A percentile compares a stretch with the other conserved stretches of the same genome.
These are phyloP conservation scores for Perilla frutescens DNA, from an alignment of 257 asterid species.

Conservation along the genomic window DNA sequence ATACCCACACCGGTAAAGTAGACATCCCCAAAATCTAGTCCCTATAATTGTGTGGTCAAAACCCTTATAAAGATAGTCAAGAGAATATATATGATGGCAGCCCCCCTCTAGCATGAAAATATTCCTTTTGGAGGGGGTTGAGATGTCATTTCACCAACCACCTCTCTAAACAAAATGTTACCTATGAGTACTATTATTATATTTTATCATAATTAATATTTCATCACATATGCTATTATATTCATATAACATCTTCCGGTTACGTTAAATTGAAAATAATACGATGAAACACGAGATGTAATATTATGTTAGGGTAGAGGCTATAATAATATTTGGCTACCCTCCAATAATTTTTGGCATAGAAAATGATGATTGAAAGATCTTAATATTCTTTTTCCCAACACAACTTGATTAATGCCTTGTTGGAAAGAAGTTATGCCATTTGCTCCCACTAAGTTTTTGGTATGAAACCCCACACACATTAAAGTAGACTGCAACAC, in stretches of 20 bases:
- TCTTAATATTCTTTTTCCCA: constrained; percentile 25
- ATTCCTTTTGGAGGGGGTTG: constrained; percentile 39
- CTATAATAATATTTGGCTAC: neutral
- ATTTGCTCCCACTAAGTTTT: constrained; percentile 46
- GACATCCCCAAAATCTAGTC: neutral
- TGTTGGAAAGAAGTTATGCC: constrained; percentile 47
- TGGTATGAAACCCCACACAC: constrained; percentile 11
- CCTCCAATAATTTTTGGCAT: neutral
- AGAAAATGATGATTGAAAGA: constrained; percentile 33
- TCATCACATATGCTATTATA: neutral
- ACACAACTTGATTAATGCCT: constrained; percentile 39
- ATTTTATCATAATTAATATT: neutral
- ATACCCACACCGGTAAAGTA: too few relatives aligned
- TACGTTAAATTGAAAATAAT: neutral
- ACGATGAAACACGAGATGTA: neutral
- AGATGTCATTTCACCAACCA: constrained; percentile 53
- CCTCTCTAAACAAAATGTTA: constrained; percentile 28
- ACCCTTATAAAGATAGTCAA: constrained; percentile 40
- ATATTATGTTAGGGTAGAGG: neutral
- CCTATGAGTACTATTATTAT: neutral
- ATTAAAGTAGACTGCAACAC: constrained; percentile 8
- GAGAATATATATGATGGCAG: constrained; percentile 49
- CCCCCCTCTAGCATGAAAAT: constrained; percentile 28
- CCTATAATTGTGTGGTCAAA: constrained; percentile 44
- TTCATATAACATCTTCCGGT: too few relatives aligned